phyloP scores from a whole-genome alignment of 2,329 filamentous ascomycete genomes.

The Colletotrichum neosansevieriae region DNA sequence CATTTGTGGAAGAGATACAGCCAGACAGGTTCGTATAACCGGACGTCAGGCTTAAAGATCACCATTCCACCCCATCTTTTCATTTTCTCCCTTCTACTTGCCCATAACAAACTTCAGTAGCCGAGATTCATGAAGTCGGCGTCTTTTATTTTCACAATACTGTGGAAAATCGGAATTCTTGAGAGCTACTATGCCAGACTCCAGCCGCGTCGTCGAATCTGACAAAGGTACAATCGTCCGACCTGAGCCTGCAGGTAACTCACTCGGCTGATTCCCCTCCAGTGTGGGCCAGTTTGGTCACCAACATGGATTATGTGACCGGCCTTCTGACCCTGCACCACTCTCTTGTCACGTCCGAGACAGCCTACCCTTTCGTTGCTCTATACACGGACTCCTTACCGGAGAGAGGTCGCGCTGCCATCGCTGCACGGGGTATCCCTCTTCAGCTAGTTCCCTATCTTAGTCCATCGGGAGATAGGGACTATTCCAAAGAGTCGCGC shows the following conservation, averaged over 20 bases:
- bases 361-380: not conserved
- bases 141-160: too few species aligned
- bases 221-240: not conserved
- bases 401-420: not conserved
- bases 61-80: too few species aligned
- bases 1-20: too few species aligned
- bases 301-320: not conserved
- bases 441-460: not conserved
- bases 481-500: not conserved
- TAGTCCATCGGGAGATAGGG: not conserved
- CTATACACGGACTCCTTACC: not conserved
- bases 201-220: not conserved
- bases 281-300: constrained; percentile 1
- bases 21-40: too few species aligned
- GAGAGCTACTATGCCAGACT: too few species aligned
- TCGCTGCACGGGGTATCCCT: not conserved
- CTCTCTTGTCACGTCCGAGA: not conserved
- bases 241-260: not conserved
- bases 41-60: too few species aligned
- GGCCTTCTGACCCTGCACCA: not conserved
- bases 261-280: accelerated
- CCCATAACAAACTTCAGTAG: too few species aligned
- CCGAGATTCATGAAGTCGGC: too few species aligned
- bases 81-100: too few species aligned
- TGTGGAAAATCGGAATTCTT: too few species aligned